Conservation (phyloP, 2,329 filamentous ascomycete species). For the Metarhizium humberi region DNA sequence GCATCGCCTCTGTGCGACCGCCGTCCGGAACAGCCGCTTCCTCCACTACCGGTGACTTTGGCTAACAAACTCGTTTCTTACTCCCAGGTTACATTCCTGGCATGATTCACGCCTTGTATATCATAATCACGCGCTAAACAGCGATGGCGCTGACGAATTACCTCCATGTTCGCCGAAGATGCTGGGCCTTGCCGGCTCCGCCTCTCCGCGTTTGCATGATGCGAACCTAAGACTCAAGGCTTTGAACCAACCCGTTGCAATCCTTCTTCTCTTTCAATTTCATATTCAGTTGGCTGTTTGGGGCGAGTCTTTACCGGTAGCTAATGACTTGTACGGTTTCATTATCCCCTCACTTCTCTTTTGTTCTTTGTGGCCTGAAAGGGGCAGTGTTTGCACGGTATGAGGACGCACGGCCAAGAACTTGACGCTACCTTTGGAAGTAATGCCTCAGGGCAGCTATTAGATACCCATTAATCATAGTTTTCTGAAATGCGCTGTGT, state of each 20-base stretch:
- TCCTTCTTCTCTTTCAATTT: neutral
- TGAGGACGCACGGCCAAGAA: no score
- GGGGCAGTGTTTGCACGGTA: neutral
- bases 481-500: neutral
- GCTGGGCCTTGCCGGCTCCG: no score
- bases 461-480: neutral
- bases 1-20: neutral
- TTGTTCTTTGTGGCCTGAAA: neutral
- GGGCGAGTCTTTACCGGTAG: neutral
- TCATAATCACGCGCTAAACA: conserved; percentile 42
- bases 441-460: conserved; percentile 4
- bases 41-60: neutral
- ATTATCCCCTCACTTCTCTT: neutral
- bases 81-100: conserved; percentile 56
- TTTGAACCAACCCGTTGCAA: neutral
- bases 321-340: neutral
- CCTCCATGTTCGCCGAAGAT: no score
- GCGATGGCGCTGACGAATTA: neutral
- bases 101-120: conserved; percentile 90
- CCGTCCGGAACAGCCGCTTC: neutral
- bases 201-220: no score
- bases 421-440: neutral
- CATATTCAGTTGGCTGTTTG: neutral
- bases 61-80: neutral
- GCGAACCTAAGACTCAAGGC: neutral